Base-by-base conservation (phyloP, 75 land plant species). In the Pinus taeda region DNA sequence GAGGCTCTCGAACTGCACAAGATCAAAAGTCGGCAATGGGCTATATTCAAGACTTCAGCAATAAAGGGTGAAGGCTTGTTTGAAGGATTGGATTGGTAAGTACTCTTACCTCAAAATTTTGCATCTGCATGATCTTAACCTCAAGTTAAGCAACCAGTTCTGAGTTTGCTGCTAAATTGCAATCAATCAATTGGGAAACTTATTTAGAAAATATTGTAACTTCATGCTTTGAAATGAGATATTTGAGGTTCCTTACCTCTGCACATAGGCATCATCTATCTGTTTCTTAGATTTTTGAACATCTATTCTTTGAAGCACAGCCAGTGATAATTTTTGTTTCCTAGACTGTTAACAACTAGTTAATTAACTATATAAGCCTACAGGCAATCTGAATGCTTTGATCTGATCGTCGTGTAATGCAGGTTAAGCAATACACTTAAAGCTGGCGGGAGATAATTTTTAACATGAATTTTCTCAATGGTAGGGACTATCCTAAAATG, bases 11-110 rank as follows among this genome's bases (percentile, higher is more conserved):
- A 95, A 81, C 78, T 96, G 79, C 98, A 96, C 77, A 93, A 91
- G 83, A 94, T 96, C 21, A 96, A 95, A 76, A 96, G 79, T 70
- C 92, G 98, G 15, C 98, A 96, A 60, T 96, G 98, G 99, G 84
- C 98, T 30, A 96, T 96, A 65, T 96, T 92, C 77, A 96, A 96
- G 78, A 89, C 98, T 33, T 96, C 99, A 59, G 99, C 99, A 3
- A 82, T 91, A 20, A 96, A 96, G 88, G 99, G 99, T 26, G 99
- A 96, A 78, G 99, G 99, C 15, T 80, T 96, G 17, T 96, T 90
- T 86, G 99, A 95, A 78, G 99, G 98, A 59, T 86, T 96, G 89
- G 98, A 95, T 65, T 96, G 99, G 99, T 94, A 95, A 82, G 53
- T 59, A 6, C 58, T 69, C 72, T 21, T 39, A 17, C 53, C 3